Percentiles rank a stretch among this genome's conserved stretches.
These are phyloP conservation scores for Candida rishiriensis DNA, from an alignment of 805 yeast species.

Conservation along the genomic window DNA sequence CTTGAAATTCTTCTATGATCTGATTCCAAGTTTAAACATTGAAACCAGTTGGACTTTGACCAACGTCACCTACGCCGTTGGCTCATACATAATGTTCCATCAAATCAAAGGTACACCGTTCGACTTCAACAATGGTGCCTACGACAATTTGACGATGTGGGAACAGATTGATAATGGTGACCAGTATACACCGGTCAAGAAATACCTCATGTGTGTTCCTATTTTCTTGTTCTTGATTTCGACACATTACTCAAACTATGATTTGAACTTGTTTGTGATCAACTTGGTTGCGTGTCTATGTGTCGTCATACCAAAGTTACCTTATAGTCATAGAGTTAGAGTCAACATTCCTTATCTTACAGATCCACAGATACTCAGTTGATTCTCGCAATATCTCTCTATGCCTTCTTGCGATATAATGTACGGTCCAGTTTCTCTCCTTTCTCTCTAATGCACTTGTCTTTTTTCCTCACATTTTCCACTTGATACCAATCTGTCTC, in stretches of 20 bases:
- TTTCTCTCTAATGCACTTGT: neutral
- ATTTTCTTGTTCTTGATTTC: conserved; percentile 78
- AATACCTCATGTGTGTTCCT: conserved; percentile 90
- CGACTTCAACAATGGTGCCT: conserved; percentile 95
- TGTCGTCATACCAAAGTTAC: conserved; percentile 89
- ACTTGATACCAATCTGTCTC: neutral
- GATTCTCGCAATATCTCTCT: conserved; percentile 2
- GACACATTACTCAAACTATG: conserved; percentile 88
- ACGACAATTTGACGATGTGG: conserved; percentile 97
- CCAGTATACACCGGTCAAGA: conserved; percentile 94
- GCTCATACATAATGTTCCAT: conserved; percentile 94
- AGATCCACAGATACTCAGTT: conserved; percentile 29
- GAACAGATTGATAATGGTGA: conserved; percentile 90
- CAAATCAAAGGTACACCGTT: conserved; percentile 96
- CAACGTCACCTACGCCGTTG: conserved; percentile 82
- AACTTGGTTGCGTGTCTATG: conserved; percentile 78
- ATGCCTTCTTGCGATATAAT: neutral
- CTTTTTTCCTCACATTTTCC: neutral
- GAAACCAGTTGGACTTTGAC: conserved; percentile 94
- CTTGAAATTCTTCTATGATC: conserved; percentile 70
- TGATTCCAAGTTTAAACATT: conserved; percentile 73
- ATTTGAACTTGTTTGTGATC: conserved; percentile 68
- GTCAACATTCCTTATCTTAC: conserved; percentile 51
- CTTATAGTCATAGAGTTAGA: conserved; percentile 74
- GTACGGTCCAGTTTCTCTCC: neutral